These are phyloP conservation scores for Nannochloropsis oceanica DNA, from an alignment of 108 stramenopile genomes.

Conservation along the genomic window DNA sequence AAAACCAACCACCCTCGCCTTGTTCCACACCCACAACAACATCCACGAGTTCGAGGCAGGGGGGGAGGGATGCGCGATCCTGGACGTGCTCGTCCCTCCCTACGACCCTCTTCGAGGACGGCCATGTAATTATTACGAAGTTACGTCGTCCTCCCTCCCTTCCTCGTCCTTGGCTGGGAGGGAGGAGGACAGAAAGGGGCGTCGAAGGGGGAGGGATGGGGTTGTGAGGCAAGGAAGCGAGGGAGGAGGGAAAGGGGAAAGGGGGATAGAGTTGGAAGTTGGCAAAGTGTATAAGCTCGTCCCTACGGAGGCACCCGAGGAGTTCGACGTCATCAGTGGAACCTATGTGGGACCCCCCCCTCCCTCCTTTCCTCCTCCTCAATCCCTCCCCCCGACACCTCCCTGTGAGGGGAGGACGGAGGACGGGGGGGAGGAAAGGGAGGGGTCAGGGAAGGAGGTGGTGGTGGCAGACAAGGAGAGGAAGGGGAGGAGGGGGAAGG, in stretches of 20 bases:
- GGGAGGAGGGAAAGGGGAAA: neutral
- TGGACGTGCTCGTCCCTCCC: conserved; percentile 82
- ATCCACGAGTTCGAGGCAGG: conserved; percentile 79
- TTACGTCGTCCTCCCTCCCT: neutral
- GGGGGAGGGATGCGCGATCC: conserved; percentile 61
- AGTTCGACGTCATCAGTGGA: conserved; percentile 62
- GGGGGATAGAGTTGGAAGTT: neutral
- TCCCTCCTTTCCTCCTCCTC: neutral
- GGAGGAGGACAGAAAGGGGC: neutral
- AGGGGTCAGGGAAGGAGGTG: neutral
- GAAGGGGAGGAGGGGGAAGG: too few species aligned
- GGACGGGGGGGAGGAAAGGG: neutral
- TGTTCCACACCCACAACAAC: conserved; percentile 66
- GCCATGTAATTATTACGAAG: conserved; percentile 76
- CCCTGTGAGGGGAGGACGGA: neutral
- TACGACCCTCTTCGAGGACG: conserved; percentile 61
- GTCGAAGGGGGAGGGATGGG: neutral
- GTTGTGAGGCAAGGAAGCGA: neutral
- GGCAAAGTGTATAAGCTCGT: conserved; percentile 36
- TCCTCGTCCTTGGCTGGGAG: too few species aligned
- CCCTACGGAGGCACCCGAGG: conserved; percentile 57
- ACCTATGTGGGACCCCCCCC: conserved; percentile 25
- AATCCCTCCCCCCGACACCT: too few species aligned
- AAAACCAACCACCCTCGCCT: conserved; percentile 47
- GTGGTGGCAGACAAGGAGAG: too few species aligned